These are phyloP conservation scores for Leccinum fuscescens DNA, from an alignment of 1,284 basidiomycete species.

Conservation along the genomic window DNA sequence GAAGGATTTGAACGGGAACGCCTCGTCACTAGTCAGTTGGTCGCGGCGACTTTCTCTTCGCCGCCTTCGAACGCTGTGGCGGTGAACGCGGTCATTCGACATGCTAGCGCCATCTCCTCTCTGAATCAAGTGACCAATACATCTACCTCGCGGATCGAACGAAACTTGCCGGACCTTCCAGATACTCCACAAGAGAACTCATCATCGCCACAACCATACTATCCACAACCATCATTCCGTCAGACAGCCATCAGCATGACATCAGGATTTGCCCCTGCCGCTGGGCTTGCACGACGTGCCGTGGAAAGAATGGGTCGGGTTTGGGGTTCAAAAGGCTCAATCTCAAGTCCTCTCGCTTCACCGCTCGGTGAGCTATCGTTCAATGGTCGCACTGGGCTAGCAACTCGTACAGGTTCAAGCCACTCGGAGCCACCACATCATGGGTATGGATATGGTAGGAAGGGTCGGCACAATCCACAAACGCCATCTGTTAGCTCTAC, in stretches of 20 bases:
- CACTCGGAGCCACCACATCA: slow-evolving; percentile 21
- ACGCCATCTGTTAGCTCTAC: slow-evolving; percentile 55
- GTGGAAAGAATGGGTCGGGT: slow-evolving; percentile 72
- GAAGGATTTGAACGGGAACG: slow-evolving; percentile 29
- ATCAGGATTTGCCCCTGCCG: slow-evolving; percentile 61
- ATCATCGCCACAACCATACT: slow-evolving; percentile 17
- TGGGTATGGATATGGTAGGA: slow-evolving; percentile 24
- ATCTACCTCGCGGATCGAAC: slow-evolving; percentile 20
- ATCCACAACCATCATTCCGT: slow-evolving; percentile 39
- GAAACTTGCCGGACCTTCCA: slow-evolving; percentile 34
- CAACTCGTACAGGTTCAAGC: slow-evolving; percentile 41
- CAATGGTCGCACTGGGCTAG: slow-evolving; percentile 26
- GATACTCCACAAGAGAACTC: slow-evolving; percentile 27
- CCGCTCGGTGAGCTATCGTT: slow-evolving; percentile 36
- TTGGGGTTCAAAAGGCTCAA: slow-evolving; percentile 51
- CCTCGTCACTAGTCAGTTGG: slow-evolving; percentile 19
- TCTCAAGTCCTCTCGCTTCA: slow-evolving; percentile 40
- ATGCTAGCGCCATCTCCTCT: slow-evolving; percentile 15
- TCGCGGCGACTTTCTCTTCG: slow-evolving; percentile 21
- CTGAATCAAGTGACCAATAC: slow-evolving; percentile 11
- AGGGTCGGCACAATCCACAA: slow-evolving; percentile 52
- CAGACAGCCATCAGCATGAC: slow-evolving; percentile 72
- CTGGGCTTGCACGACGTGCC: slow-evolving; percentile 70
- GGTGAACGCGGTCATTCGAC: slow-evolving; percentile 13
- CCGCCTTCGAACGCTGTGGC: slow-evolving; percentile 16